A percentile compares a stretch with the other conserved stretches of the same genome.
phyloP scores from a whole-genome alignment of 2,329 filamentous ascomycete species.

The Pezicula rhizophila region DNA sequence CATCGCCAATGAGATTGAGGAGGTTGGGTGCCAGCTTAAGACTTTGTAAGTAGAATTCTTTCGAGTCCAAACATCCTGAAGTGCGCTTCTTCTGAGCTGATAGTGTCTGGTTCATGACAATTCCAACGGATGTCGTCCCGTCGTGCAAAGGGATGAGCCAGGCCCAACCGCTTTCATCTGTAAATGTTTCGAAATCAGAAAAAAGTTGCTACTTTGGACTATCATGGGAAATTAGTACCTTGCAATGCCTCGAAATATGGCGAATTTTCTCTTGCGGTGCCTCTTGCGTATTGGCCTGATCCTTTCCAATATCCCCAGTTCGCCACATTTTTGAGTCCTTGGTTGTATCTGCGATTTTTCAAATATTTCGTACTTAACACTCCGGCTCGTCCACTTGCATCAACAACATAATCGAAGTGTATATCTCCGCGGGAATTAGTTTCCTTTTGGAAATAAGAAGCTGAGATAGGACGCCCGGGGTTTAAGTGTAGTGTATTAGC shows the following conservation, averaged over 20 bases:
- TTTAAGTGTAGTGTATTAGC: neutral
- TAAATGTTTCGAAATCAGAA: no score
- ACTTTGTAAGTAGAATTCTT: no score
- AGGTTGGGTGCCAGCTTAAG: no score
- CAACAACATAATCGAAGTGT: constrained; percentile 41
- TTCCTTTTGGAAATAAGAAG: constrained; percentile 29
- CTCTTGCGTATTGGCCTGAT: constrained; percentile 27
- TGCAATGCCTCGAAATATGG: constrained; percentile 40
- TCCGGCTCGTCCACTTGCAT: constrained; percentile 41
- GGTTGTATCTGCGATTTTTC: constrained; percentile 41
- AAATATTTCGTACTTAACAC: constrained; percentile 42
- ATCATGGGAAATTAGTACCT: constrained; percentile 18
- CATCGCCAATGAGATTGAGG: no score
- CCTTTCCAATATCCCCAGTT: constrained; percentile 43
- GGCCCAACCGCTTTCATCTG: constrained; percentile 41
- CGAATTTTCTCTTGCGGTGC: constrained; percentile 28
- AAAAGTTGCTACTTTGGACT: no score
- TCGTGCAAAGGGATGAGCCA: constrained; percentile 47
- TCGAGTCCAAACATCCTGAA: no score
- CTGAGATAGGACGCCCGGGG: constrained; percentile 29
- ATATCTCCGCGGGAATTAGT: constrained; percentile 33
- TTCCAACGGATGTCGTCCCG: constrained; percentile 36
- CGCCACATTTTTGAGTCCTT: constrained; percentile 42
- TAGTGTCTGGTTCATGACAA: constrained; percentile 37
- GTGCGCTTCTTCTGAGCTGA: no score